These are phyloP conservation scores for Fusarium pseudonygamai DNA, from an alignment of 2,329 filamentous ascomycete species.

Conservation along the genomic window DNA sequence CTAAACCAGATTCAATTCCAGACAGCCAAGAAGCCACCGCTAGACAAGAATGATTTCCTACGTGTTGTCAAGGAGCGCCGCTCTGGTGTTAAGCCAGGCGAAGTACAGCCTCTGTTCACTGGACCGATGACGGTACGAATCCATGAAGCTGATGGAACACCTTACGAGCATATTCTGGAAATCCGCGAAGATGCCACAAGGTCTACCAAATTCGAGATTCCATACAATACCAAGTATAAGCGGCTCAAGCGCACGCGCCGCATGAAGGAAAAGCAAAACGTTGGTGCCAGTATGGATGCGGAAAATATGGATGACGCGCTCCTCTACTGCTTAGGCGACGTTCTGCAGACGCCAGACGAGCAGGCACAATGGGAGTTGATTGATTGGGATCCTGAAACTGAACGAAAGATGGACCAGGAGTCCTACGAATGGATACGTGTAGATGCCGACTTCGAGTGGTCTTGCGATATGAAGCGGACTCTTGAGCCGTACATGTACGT, in stretches of 20 bases:
- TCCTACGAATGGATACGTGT: constrained; percentile 99
- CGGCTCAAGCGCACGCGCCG: constrained; percentile 88
- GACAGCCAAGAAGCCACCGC: constrained; percentile 52
- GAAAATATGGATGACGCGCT: constrained; percentile 80
- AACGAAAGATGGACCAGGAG: constrained; percentile 91
- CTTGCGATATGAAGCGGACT: constrained; percentile 81
- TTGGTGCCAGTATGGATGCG: constrained; percentile 67
- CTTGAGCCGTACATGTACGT: constrained; percentile 98
- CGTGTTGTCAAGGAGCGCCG: constrained; percentile 84
- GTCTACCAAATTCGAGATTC: constrained; percentile 84
- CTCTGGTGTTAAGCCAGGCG: constrained; percentile 72
- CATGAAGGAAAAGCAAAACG: constrained; percentile 76
- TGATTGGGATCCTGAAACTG: constrained; percentile 90
- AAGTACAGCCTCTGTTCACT: constrained; percentile 83
- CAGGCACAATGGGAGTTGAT: constrained; percentile 83
- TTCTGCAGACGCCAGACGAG: constrained; percentile 85
- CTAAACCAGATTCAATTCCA: constrained; percentile 78
- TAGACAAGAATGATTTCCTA: constrained; percentile 81
- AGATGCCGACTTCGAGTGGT: constrained; percentile 98
- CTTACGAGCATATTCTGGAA: constrained; percentile 97
- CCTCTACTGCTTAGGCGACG: constrained; percentile 91
- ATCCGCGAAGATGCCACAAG: constrained; percentile 87
- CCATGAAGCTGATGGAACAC: constrained; percentile 96
- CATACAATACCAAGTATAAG: constrained; percentile 99
- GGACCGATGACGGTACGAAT: constrained; percentile 98